Base-by-base conservation (phyloP, 345 rosid species). In the Garcia nutans region DNA sequence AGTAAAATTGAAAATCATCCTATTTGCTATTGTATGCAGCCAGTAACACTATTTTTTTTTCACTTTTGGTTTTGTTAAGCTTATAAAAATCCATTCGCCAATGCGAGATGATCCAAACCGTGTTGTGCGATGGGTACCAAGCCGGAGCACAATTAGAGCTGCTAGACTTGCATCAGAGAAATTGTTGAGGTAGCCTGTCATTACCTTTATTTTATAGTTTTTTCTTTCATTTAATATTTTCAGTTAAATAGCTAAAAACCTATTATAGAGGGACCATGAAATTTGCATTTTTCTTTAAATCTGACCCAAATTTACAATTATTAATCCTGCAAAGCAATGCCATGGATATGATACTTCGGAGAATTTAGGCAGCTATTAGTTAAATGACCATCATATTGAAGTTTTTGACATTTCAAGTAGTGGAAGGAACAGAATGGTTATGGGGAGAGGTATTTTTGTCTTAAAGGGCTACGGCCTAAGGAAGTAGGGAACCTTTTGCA, bases 31-130 rank as follows among this genome's bases (percentile, higher is more conserved):
- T 73, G 5, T 20, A 23, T 65, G 55, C 47, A 28, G 67, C 26
- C 37, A 52, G 20, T 60, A 42, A 70, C 23, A 54, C 1, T 16
- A 1, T 12, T 81, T 55, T 75, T 50, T 61, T 49, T 55, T 71
- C 56, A 75, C 57, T 56, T 56, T 74, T 54, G 82, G 61, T 3
- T 74, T 79, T 76, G 20, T 81, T 68, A 54, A 96, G 99, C 97
- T 96, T 66, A 83, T 93, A 72, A 96, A 91, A 86, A 96, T 93
- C 65, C 98, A 93, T 86, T 96, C 99, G 73, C 98, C 98, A 37
- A 86, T 93, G 96, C 85, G 97, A 76, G 83, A 92, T 84, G 91
- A 91, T 85, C 92, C 86, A 19, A 80, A 86, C 82, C 89, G 92
- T 56, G 80, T 85, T 2, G 90, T 96, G 82, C 84, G 88, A 86